Base-by-base conservation (phyloP, 2,329 filamentous ascomycete genomes). In the Hypoxylon sp. region DNA sequence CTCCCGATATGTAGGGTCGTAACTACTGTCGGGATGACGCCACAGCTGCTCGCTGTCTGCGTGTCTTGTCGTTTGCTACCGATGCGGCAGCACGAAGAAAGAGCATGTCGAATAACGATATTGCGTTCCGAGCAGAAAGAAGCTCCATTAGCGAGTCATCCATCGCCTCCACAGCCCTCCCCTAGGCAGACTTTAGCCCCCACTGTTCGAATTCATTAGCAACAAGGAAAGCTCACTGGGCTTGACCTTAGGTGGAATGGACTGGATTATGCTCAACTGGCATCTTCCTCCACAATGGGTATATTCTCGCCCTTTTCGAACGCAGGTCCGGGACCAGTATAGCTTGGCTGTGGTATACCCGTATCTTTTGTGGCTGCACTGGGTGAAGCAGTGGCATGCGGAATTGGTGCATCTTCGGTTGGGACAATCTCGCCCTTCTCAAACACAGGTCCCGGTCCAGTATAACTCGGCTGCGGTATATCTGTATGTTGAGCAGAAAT, bases 271-370 rank as follows among this genome's bases (percentile, higher is more conserved):
- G 50, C 41, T 62, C 80, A 11, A 78, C 69, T 4, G 76, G 81
- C 47, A 78, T 82, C 61, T 81, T 50, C 75, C 4, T 73, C 70
- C 47, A 76, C 16, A 41, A 41, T 70, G 30, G 79, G 75, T n/a
- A 78, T 68, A 21, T 72, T 74, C 71, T 85, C 84, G 27, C 80
- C 81, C 74, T 82, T 87, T 71, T 87, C 85, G 76, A 83, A 86
- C 16, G 79, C 73, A 6, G 79, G 76, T 2, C 84, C 82, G 1
- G 85, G 84, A 2, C 85, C 84, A 54, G 77, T 75, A 70, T 85
- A 87, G 67, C 82, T 83, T 19, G 84, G 83, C 55, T 81, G 74
- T 32, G 78, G 75, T 37, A 84, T 80, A 7, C 71, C 71, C 3
- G 68, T 65, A 29, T 67, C 29, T 47, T n/a, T 47, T 25, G 57